Conservation (phyloP, 106 monocot species). For the Gastrodia elata region DNA sequence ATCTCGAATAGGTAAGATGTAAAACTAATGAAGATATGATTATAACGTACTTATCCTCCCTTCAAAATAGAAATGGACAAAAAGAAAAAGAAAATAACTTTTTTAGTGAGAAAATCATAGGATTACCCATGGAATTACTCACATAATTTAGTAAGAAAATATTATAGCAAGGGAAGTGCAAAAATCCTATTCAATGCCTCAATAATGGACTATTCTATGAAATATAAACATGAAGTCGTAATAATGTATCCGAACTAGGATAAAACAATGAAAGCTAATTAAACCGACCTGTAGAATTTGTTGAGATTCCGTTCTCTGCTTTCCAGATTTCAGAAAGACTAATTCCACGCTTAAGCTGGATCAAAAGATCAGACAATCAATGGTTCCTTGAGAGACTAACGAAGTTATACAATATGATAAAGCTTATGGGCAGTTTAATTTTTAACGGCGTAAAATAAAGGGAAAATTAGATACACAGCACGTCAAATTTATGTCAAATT, state of each 20-base stretch:
- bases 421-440: neutral
- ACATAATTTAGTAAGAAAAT: neutral
- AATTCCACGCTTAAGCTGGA: constrained; percentile 49
- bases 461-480: too few species aligned
- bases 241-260: neutral
- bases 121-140: neutral
- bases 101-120: neutral
- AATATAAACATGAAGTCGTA: neutral
- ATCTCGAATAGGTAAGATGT: neutral
- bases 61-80: neutral
- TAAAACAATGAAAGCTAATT: neutral
- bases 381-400: constrained; percentile 8
- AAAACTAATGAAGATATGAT: neutral
- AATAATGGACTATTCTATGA: neutral
- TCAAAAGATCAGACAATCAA: constrained; percentile 39
- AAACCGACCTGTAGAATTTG: constrained; percentile 29
- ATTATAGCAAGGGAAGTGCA: neutral
- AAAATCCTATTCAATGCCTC: neutral
- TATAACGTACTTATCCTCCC: neutral
- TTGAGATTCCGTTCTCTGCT: constrained; percentile 13
- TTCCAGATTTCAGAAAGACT: constrained; percentile 46
- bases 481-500: too few species aligned
- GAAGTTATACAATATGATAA: constrained; percentile 17
- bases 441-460: neutral
- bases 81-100: neutral